Conservation (phyloP, 768 basidiomycete genomes). For the Russula foetens region DNA sequence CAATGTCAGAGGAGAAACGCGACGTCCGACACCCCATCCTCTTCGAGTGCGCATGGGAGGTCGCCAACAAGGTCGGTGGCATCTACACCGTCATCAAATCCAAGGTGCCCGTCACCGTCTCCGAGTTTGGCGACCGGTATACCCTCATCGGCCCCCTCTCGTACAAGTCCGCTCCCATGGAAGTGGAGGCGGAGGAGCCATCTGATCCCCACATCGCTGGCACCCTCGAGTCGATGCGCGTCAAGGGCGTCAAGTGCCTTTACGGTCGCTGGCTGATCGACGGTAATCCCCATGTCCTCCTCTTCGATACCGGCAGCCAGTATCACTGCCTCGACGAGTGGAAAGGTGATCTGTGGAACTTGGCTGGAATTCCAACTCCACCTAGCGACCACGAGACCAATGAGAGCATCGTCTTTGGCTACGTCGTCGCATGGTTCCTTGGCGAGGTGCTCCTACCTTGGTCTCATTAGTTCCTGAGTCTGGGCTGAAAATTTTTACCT, state of each 20-base stretch:
- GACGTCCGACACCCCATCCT: constrained; percentile 75
- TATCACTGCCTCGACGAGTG: constrained; percentile 91
- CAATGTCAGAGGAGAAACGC: constrained; percentile 40
- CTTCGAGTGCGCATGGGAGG: constrained; percentile 97
- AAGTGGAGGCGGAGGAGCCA: constrained; percentile 92
- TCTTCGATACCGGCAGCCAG: constrained; percentile 91
- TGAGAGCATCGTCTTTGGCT: constrained; percentile 95
- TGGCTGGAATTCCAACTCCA: constrained; percentile 95
- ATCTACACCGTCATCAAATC: constrained; percentile 99
- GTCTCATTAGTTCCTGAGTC: constrained; percentile 1
- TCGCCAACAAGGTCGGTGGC: constrained; percentile 97
- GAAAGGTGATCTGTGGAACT: constrained; percentile 97
- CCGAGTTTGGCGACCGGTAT: constrained; percentile 92
- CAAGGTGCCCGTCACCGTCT: constrained; percentile 96
- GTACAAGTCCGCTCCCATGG: constrained; percentile 98
- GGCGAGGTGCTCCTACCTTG: constrained; percentile 57
- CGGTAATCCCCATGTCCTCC: constrained; percentile 87
- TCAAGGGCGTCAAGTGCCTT: constrained; percentile 85
- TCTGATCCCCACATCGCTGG: constrained; percentile 68
- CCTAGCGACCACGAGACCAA: constrained; percentile 97
- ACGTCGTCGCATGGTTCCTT: constrained; percentile 99
- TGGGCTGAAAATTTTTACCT: constrained; percentile 4
- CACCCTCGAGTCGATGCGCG: constrained; percentile 74
- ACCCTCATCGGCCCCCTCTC: constrained; percentile 95
- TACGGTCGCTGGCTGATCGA: constrained; percentile 99